Evolutionary conservation across 768 basidiomycete species (phyloP), one percentile per base, ranked within the genome.

Genomic region (Amanita phalloides): DNA sequence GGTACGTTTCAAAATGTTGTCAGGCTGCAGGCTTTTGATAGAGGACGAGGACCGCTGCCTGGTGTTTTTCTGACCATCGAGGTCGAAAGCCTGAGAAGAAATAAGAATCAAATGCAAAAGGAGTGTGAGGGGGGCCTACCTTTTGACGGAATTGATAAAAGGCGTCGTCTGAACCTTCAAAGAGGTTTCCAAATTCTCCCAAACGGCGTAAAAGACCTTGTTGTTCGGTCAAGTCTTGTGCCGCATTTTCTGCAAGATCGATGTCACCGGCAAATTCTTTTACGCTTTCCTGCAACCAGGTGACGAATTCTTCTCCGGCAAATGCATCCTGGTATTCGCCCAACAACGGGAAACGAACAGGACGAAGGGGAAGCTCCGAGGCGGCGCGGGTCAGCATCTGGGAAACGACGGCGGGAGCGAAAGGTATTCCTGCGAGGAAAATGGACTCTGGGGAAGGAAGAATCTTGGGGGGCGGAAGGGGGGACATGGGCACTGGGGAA

Each of bases 311-410:
- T 38, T 91, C 90, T 26, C 93, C 93, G 13, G 81, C 82, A 66
- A 95, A 94, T 53, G 86, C 84, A 53, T 90, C 85, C 26, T 82
- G 74, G 56, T 92, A 92, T 69, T 91, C 88, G 43, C 90, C 90
- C 9, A 92, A 61, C 11, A 92, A 68, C 1, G 90, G 84, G 68
- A 91, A 80, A 35, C 84, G 81, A 28, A 92, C 73, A 6, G 85
- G 68, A 32, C 82, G 76, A 28, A 90, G 70, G 14, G 77, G 79
- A n/a, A 92, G 68, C 58, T 90, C 84, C 0, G 71, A 68, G 33
- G 82, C 81, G 36, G 92, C 90, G 45, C 82, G 79, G 2, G 73
- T 70, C 26, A 95, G 75, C 11, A 95, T 67, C 44, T 72, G 76
- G 17, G 89, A 86, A 23, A 95, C 64, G 1, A 81, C 75, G 6